Percentiles rank a stretch among this genome's conserved stretches.
Evolutionary conservation across 2,329 filamentous ascomycete species (phyloP).

Genomic region (Pestalotiopsis fici): DNA sequence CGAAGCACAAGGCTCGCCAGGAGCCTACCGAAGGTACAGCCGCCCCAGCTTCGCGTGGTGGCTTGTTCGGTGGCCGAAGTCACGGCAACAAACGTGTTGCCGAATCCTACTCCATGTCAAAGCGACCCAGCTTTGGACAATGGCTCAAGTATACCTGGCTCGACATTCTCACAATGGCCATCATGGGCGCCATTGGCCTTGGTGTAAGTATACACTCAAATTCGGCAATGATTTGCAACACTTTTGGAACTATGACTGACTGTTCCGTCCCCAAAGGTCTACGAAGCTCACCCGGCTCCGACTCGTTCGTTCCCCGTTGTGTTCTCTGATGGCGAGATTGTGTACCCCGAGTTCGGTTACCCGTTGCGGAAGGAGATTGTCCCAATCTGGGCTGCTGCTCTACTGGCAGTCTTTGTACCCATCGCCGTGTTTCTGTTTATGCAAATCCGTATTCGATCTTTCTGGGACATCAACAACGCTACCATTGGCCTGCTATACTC

Average conservation of each 20-base stretch:
- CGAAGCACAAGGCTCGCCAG: conserved; percentile 5
- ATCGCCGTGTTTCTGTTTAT: conserved; percentile 65
- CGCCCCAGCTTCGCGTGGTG: not conserved
- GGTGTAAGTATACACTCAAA: conserved; percentile 49
- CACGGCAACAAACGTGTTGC: not conserved
- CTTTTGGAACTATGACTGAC: not conserved
- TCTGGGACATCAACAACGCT: conserved; percentile 73
- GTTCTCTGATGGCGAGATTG: conserved; percentile 67
- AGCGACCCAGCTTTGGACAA: conserved; percentile 63
- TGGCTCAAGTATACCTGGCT: conserved; percentile 70
- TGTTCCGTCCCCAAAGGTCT: conserved; percentile 44
- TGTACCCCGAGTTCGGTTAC: conserved; percentile 72
- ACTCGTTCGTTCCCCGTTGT: conserved; percentile 70
- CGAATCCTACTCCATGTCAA: conserved; percentile 43
- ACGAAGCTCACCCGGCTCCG: conserved; percentile 65
- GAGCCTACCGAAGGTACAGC: not conserved
- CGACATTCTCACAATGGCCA: conserved; percentile 67
- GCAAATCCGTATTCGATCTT: conserved; percentile 68
- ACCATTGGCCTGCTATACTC: conserved; percentile 67
- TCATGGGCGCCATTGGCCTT: conserved; percentile 66
- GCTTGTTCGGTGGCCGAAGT: not conserved
- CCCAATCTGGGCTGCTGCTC: conserved; percentile 69
- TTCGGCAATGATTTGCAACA: not conserved
- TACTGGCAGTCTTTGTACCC: conserved; percentile 66
- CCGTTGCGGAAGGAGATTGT: conserved; percentile 70